phyloP scores from a whole-genome alignment of 441 rosid species.

The Syzygium syzygioides region DNA sequence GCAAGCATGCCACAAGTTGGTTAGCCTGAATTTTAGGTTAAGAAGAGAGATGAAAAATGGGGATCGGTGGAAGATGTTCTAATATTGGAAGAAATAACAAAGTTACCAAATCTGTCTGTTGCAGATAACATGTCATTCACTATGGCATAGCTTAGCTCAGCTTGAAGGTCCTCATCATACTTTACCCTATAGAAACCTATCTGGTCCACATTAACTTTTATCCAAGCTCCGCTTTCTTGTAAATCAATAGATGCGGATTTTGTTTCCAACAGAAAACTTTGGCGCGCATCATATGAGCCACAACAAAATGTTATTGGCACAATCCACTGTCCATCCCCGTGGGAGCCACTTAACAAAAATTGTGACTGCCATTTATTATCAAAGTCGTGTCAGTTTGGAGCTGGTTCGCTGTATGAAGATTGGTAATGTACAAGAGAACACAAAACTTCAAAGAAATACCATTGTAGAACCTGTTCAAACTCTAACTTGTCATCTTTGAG shows the following conservation, averaged over 20 bases:
- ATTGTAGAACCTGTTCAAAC: slow-evolving; percentile 71
- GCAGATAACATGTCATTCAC: slow-evolving; percentile 52
- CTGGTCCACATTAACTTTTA: slow-evolving; percentile 77
- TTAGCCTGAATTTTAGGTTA: neutral
- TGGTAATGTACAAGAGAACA: neutral
- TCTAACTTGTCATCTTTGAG: slow-evolving; percentile 63
- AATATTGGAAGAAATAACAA: neutral
- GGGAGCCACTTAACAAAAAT: slow-evolving; percentile 70
- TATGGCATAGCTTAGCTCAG: slow-evolving; percentile 63
- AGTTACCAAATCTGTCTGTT: slow-evolving; percentile 83
- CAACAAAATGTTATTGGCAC: slow-evolving; percentile 79
- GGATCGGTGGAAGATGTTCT: neutral
- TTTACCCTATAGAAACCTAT: slow-evolving; percentile 90
- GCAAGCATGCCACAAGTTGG: slow-evolving; percentile 13
- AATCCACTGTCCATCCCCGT: slow-evolving; percentile 88
- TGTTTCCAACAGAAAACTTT: slow-evolving; percentile 60
- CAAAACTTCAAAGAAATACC: neutral
- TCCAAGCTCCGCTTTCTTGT: slow-evolving; percentile 37
- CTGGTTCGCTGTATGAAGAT: neutral
- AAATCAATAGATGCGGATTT: slow-evolving; percentile 50
- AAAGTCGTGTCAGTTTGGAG: slow-evolving; percentile 11
- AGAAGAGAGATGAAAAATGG: slow-evolving; percentile 1
- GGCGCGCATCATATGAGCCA: slow-evolving; percentile 60
- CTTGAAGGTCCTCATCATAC: slow-evolving; percentile 72
- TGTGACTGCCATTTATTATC: slow-evolving; percentile 51